A percentile compares a stretch with the other conserved stretches of the same genome.
phyloP scores from a whole-genome alignment of 1,139 yeast species.

The Meyerozyma athensensis region DNA sequence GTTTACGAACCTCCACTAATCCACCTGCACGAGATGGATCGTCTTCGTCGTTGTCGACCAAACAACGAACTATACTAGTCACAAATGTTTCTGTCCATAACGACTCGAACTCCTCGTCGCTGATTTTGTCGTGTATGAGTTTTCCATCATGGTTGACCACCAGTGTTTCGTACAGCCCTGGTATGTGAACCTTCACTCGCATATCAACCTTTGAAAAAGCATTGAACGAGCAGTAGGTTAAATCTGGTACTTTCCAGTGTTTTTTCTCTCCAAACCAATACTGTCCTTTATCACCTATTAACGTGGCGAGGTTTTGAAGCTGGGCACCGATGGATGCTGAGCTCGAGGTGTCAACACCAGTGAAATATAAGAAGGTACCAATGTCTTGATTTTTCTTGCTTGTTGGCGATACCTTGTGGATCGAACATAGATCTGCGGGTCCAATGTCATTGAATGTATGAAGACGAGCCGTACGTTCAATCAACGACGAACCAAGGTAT shows the following conservation, averaged over 20 bases:
- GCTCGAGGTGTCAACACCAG: slow-evolving; percentile 55
- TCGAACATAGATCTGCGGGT: slow-evolving; percentile 86
- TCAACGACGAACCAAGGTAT: slow-evolving; percentile 44
- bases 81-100: slow-evolving; percentile 69
- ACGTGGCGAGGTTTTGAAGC: slow-evolving; percentile 69
- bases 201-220: slow-evolving; percentile 41
- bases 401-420: slow-evolving; percentile 43
- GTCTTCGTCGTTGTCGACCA: slow-evolving; percentile 66
- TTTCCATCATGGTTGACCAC: slow-evolving; percentile 48
- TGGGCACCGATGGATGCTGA: slow-evolving; percentile 66
- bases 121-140: slow-evolving; percentile 33
- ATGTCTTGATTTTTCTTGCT: slow-evolving; percentile 38
- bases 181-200: slow-evolving; percentile 26
- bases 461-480: slow-evolving; percentile 49
- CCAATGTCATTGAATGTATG: slow-evolving; percentile 57
- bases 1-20: slow-evolving; percentile 43
- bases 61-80: slow-evolving; percentile 59
- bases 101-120: slow-evolving; percentile 31
- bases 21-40: slow-evolving; percentile 50
- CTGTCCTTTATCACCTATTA: slow-evolving; percentile 53
- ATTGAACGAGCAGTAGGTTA: slow-evolving; percentile 43
- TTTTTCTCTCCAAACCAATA: slow-evolving; percentile 63
- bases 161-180: slow-evolving; percentile 50
- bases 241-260: slow-evolving; percentile 72
- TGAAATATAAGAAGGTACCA: slow-evolving; percentile 52